Evolutionary conservation across 352 stramenopile species (phyloP).

Genomic region (Nothophytophthora sp.): DNA sequence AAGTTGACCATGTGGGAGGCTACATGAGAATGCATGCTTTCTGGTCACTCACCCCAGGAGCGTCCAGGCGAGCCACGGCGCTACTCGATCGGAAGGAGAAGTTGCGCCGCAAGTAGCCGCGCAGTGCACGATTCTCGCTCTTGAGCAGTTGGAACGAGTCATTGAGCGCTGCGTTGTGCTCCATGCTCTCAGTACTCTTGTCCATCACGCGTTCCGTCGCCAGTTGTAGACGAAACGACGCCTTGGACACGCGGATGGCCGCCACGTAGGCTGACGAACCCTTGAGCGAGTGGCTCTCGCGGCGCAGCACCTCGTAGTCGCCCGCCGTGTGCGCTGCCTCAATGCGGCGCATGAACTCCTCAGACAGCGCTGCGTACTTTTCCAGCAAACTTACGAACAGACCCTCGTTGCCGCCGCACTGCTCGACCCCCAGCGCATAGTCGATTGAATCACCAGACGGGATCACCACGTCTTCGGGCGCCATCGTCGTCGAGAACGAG

Average conservation of each 20-base stretch:
- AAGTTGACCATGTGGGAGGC: too few relatives aligned
- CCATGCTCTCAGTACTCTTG: conserved; percentile 24
- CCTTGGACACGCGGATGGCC: conserved; percentile 81
- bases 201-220: conserved; percentile 82
- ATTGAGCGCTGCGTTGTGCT: conserved; percentile 38
- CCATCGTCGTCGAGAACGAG: conserved; percentile 47
- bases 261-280: conserved; percentile 87
- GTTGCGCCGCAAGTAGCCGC: conserved; percentile 82
- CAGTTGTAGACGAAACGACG: conserved; percentile 78
- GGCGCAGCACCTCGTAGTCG: conserved; percentile 68
- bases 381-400: conserved; percentile 84
- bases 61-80: conserved; percentile 32
- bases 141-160: conserved; percentile 63
- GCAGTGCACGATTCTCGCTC: conserved; percentile 70
- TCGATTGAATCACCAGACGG: conserved; percentile 79
- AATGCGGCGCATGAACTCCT: conserved; percentile 80
- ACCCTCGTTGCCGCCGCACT: conserved; percentile 80
- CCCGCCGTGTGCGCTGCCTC: conserved; percentile 50
- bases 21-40: too few relatives aligned
- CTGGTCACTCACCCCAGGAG: too few relatives aligned
- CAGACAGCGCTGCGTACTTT: conserved; percentile 72
- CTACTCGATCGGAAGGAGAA: conserved; percentile 70
- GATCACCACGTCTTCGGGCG: conserved; percentile 72
- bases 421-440: conserved; percentile 77
- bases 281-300: conserved; percentile 87